These are phyloP conservation scores for Phytopythium litorale DNA, from an alignment of 352 stramenopile species.

Conservation along the genomic window DNA sequence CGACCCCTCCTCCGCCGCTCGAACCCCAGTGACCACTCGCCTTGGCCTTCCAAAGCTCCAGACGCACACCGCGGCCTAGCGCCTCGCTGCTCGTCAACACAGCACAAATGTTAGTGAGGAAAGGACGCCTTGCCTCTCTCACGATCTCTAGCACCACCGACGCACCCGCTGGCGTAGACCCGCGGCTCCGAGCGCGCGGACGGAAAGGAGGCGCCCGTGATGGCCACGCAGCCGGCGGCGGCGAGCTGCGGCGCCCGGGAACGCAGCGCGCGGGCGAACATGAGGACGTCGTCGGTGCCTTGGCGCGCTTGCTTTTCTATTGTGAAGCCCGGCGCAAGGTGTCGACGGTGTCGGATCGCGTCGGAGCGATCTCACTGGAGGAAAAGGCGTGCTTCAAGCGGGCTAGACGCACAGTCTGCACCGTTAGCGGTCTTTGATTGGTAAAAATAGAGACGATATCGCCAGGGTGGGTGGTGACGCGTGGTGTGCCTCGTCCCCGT, in stretches of 20 bases:
- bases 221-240: conserved; percentile 10
- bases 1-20: neutral
- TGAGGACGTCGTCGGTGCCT: conserved; percentile 7
- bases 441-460: neutral
- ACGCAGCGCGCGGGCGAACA: conserved; percentile 40
- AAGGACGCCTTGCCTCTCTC: too few relatives aligned
- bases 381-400: conserved; percentile 4
- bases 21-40: conserved; percentile 13
- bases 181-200: conserved; percentile 41
- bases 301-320: neutral
- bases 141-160: neutral
- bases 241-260: conserved; percentile 26
- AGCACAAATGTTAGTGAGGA: conserved; percentile 1
- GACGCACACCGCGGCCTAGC: conserved; percentile 67
- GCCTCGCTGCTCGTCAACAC: conserved; percentile 45
- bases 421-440: neutral
- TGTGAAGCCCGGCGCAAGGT: neutral
- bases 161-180: conserved; percentile 69
- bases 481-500: neutral
- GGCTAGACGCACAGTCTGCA: neutral
- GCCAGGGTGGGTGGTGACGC: neutral
- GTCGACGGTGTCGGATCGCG: conserved; percentile 1
- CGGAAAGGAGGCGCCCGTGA: conserved; percentile 26
- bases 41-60: conserved; percentile 87
- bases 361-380: neutral